A percentile compares a stretch with the other conserved stretches of the same genome.
Evolutionary conservation across 1,284 basidiomycete species (phyloP).

Genomic region (Cronartium quercuum): DNA sequence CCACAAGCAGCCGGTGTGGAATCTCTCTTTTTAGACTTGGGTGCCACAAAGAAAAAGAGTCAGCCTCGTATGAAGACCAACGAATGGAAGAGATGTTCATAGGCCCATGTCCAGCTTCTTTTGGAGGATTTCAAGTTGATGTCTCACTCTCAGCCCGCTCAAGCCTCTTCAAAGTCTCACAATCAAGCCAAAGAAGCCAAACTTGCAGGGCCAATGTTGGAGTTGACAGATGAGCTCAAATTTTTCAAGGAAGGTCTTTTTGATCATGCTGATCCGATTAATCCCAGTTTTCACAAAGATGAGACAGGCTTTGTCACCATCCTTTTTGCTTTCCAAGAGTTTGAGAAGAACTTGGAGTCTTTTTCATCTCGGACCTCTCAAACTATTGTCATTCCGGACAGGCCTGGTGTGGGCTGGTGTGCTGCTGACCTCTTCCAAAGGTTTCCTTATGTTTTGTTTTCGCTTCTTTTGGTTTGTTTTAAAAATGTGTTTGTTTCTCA

Average conservation of each 20-base stretch:
- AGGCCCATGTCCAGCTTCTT: not conserved
- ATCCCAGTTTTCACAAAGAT: not conserved
- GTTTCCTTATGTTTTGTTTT: too few relatives aligned
- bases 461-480: too few relatives aligned
- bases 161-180: not conserved
- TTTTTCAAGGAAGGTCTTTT: not conserved
- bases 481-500: too few relatives aligned
- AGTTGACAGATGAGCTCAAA: not conserved
- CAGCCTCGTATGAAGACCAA: not conserved
- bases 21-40: not conserved
- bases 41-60: not conserved
- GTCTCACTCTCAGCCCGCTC: not conserved
- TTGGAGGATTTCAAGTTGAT: not conserved
- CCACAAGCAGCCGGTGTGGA: not conserved
- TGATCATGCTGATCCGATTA: not conserved
- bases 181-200: not conserved
- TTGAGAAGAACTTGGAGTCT: not conserved
- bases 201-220: not conserved
- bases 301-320: not conserved
- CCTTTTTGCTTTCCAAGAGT: not conserved
- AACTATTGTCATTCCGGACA: not conserved
- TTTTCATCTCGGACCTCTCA: not conserved
- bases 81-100: not conserved
- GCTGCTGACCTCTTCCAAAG: not conserved
- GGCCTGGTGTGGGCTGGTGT: not conserved